phyloP scores from a whole-genome alignment of 352 stramenopile species.

The Phytophthora pinifolia region DNA sequence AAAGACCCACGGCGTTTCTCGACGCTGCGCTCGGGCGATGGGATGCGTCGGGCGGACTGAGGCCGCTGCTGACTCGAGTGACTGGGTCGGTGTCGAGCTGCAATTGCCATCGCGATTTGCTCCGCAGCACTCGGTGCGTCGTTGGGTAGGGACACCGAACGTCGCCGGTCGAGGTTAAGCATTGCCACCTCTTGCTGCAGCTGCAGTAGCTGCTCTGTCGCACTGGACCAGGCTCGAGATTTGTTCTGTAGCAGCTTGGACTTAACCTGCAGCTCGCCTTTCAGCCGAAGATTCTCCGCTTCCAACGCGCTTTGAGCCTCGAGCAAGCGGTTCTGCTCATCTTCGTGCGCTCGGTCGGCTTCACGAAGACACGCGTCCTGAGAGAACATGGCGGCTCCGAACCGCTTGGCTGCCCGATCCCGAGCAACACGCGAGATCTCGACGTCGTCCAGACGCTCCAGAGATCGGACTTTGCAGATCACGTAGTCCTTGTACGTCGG shows the following conservation, averaged over 20 bases:
- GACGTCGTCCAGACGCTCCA: conserved; percentile 64
- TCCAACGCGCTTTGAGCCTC: conserved; percentile 61
- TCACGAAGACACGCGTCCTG: conserved; percentile 57
- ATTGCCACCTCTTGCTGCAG: conserved; percentile 83
- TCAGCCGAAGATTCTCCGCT: conserved; percentile 71
- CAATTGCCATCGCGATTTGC: conserved; percentile 28
- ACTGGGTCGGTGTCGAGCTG: conserved; percentile 13
- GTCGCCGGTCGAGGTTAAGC: conserved; percentile 62
- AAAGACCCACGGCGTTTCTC: conserved; percentile 28
- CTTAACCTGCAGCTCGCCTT: conserved; percentile 79
- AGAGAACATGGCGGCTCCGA: conserved; percentile 55
- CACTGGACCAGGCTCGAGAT: conserved; percentile 77
- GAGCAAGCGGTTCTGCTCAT: conserved; percentile 56
- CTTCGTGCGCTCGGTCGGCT: conserved; percentile 40
- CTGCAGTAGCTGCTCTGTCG: conserved; percentile 73
- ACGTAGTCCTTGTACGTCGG: conserved; percentile 78
- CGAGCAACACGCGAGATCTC: conserved; percentile 43
- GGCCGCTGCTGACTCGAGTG: conserved; percentile 20
- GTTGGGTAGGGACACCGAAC: conserved; percentile 9
- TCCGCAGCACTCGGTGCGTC: conserved; percentile 17
- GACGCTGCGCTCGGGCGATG: conserved; percentile 25
- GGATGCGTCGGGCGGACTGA: conserved; percentile 24
- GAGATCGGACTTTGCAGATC: conserved; percentile 55
- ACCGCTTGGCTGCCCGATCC: conserved; percentile 65
- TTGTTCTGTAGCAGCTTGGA: conserved; percentile 85